Evolutionary conservation across 208 protist species (phyloP), one percentile per base, ranked within the genome.

Genomic region (Trypanosoma brucei): DNA sequence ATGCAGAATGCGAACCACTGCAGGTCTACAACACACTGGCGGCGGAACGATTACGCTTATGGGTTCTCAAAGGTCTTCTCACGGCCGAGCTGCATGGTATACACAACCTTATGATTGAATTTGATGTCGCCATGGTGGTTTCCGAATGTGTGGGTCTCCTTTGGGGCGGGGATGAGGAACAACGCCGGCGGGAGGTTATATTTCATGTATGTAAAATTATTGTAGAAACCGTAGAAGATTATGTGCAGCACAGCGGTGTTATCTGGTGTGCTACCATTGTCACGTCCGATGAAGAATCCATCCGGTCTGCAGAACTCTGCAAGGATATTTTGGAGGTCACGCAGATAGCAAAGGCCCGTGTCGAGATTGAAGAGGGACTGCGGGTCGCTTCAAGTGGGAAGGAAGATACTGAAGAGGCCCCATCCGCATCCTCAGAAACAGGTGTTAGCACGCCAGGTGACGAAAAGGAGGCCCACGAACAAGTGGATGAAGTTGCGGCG

Each of bases 131-230:
- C 13, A 73, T 83, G 35, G 59, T 92, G 8, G 71, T 93, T 8
- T 61, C 75, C 2, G 72, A 83, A 60, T 95, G 89, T 58, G 72
- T 86, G 3, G 81, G 79, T 33, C 75, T 95, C 13, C 72, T 95
- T 35, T 83, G 74, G 58, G 82, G 72, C 31, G 75, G 52, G 8
- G 65, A 48, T 46, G 81, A 84, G 35, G 62, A 69, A 30, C 54
- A 67, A 58, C 81, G 82, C 49, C 72, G 75, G 33, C 37, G 58
- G 9, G 82, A 84, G 34, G 73, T 76, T 42, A 38, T 84, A 14
- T 89, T 93, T 57, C 83, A 91, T 51, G 74, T 95, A 37, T 93
- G 89, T 45, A 90, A 90, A 58, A 79, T 95, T 34, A 75, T 84
- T 39, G 70, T 95, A 54, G 86, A 93, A 56, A 95, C 89, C 6